A percentile compares a stretch with the other conserved stretches of the same genome.
These are phyloP conservation scores for Penicillium samsonianum DNA, from an alignment of 495 filamentous ascomycete genomes.

Conservation along the genomic window DNA sequence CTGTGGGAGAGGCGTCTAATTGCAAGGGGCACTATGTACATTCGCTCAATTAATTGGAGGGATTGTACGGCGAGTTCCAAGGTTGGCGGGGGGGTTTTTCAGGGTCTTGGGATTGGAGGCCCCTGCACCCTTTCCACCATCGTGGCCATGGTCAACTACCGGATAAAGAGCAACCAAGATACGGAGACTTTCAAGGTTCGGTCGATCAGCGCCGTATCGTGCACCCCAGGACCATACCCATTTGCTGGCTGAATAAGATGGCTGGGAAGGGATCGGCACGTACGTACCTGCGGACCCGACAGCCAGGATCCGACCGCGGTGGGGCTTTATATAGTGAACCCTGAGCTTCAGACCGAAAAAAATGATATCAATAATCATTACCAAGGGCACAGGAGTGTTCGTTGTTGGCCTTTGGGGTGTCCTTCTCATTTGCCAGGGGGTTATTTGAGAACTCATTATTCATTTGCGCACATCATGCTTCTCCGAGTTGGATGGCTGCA, in stretches of 20 bases:
- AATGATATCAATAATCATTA: constrained; percentile 17
- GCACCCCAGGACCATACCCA: constrained; percentile 23
- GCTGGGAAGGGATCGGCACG: constrained; percentile 24
- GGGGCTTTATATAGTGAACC: constrained; percentile 22
- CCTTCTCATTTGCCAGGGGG: constrained; percentile 21
- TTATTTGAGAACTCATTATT: constrained; percentile 4
- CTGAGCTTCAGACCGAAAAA: constrained; percentile 26
- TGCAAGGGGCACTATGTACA: no score
- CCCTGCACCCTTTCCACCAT: constrained; percentile 24
- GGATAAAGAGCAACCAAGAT: constrained; percentile 19
- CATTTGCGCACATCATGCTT: not conserved
- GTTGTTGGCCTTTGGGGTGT: not conserved
- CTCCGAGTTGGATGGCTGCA: not conserved
- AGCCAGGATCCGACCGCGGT: constrained; percentile 22
- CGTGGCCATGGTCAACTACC: constrained; percentile 25
- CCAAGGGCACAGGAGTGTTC: constrained; percentile 13
- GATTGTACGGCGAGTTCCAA: no score
- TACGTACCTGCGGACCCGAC: constrained; percentile 26
- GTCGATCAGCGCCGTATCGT: constrained; percentile 16
- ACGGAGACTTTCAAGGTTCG: no score
- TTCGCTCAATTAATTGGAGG: no score
- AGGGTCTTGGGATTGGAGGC: constrained; percentile 11
- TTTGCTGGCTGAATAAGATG: constrained; percentile 25
- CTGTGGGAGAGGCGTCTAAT: no score
- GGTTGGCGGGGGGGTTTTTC: constrained; percentile 21